Base-by-base conservation (phyloP, 495 filamentous ascomycete species). In the Annulohypoxylon moriforme region DNA sequence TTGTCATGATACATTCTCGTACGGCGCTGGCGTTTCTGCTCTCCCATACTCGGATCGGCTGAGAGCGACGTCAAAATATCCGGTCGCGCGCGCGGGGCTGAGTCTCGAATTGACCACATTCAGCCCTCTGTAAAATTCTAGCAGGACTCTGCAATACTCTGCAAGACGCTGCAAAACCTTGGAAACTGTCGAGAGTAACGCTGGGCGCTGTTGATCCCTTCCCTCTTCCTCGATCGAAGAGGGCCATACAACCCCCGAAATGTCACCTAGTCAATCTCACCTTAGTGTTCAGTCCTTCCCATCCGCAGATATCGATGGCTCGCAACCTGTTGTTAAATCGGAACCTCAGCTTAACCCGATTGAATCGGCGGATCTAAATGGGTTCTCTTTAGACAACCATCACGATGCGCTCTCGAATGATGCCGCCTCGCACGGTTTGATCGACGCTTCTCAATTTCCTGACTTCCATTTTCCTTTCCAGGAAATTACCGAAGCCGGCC, bases 381-480 rank as follows among this genome's bases (percentile, higher is more conserved):
- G 73, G 3, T 79, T 79, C 58, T 77, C 77, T 42, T 60, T 79
- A 58, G 75, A 79, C 52, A 69, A 50, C 57, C 71, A 72, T 33
- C 72, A 76, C 46, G 69, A 76, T 61, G 65, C 44, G 44, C 70
- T 79, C 63, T 64, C 71, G 25, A 66, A 67, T 46, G 74, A 75
- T 10, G 53, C 66, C 18, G 34, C 57, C 61, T 53, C 74, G 18
- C 73, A 75, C 40, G 60, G 68, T 38, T 40, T 76, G 66, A 77
- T 79, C 44, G 70, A 76, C 56, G 67, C 76, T 42, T 77, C 81
- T 24, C 79, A 83, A 68, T 84, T 83, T 66, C 76, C 79, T 55
- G 82, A 85, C 49, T 85, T 84, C 36, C 76, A 80, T 31, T 85
- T 85, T 64, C 72, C 81, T 7, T 85, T 83, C 53, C 81, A 80